These are phyloP conservation scores for Paraphaeosphaeria minitans DNA, from an alignment of 2,329 filamentous ascomycete species.

Conservation along the genomic window DNA sequence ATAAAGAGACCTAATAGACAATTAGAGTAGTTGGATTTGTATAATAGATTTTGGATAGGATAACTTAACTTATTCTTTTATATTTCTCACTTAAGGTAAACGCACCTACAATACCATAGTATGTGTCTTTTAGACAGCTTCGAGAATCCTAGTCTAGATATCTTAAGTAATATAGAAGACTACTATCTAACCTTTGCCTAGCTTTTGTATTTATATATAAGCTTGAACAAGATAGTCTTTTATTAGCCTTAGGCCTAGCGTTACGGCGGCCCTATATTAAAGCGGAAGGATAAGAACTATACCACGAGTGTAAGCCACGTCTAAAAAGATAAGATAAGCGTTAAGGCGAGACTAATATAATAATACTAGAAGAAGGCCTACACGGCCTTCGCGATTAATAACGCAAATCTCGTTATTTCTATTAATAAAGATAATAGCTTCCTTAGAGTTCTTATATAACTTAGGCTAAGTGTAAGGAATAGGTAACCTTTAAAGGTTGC, in stretches of 20 bases:
- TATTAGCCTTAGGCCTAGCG: conserved; percentile 65
- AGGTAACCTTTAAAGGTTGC: no score
- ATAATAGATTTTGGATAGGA: no score
- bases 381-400: conserved; percentile 53
- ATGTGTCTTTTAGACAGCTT: conserved; percentile 20
- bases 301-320: conserved; percentile 72
- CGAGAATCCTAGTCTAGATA: conserved; percentile 60
- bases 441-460: conserved; percentile 51
- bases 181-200: conserved; percentile 70
- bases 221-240: conserved; percentile 75
- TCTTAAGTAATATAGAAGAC: conserved; percentile 65
- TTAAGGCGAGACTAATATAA: conserved; percentile 63
- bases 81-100: no score
- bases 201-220: conserved; percentile 67
- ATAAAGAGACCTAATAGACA: no score
- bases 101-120: no score
- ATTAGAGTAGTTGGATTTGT: no score
- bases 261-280: conserved; percentile 68
- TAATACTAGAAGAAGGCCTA: conserved; percentile 61
- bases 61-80: no score
- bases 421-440: conserved; percentile 62
- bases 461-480: conserved; percentile 61
- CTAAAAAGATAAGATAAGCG: conserved; percentile 68
- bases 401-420: conserved; percentile 61
- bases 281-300: conserved; percentile 68